These are phyloP conservation scores for Cryptococcus sp. DNA, from an alignment of 1,284 basidiomycete genomes.

Conservation along the genomic window DNA sequence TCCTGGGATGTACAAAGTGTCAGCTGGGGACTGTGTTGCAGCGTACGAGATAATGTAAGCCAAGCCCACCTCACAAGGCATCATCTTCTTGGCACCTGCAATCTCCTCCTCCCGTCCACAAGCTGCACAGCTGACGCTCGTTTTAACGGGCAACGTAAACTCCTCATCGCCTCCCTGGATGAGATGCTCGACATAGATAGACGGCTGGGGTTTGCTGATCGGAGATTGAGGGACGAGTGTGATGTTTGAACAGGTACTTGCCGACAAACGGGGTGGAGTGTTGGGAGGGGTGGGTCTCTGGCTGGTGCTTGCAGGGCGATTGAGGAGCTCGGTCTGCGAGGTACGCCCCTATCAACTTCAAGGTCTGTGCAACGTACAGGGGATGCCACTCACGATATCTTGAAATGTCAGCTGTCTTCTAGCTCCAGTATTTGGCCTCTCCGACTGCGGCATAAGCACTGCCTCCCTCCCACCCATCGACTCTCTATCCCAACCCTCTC, in stretches of 20 bases:
- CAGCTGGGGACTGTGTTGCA: neutral
- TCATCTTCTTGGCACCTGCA: conserved; percentile 19
- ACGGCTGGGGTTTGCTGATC: neutral
- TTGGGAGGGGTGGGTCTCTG: neutral
- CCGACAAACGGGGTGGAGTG: no score
- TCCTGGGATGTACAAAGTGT: conserved; percentile 16
- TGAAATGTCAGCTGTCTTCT: no score
- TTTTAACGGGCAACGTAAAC: neutral
- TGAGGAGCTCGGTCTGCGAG: neutral
- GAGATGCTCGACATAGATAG: neutral
- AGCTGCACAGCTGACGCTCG: conserved; percentile 11
- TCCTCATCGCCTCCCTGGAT: neutral
- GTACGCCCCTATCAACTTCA: no score
- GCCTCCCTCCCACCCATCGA: no score
- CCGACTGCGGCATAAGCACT: no score
- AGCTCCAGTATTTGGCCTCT: no score
- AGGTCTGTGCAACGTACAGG: no score
- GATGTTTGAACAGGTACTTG: neutral
- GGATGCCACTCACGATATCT: no score
- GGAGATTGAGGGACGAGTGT: neutral
- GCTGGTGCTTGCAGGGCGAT: neutral
- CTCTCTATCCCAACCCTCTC: no score
- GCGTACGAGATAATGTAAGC: neutral
- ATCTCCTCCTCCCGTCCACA: conserved; percentile 15
- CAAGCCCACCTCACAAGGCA: conserved; percentile 32